Percentiles rank a stretch among this genome's conserved stretches.
These are phyloP conservation scores for Saturnispora serradocipensis DNA, from an alignment of 805 yeast genomes.

Conservation along the genomic window DNA sequence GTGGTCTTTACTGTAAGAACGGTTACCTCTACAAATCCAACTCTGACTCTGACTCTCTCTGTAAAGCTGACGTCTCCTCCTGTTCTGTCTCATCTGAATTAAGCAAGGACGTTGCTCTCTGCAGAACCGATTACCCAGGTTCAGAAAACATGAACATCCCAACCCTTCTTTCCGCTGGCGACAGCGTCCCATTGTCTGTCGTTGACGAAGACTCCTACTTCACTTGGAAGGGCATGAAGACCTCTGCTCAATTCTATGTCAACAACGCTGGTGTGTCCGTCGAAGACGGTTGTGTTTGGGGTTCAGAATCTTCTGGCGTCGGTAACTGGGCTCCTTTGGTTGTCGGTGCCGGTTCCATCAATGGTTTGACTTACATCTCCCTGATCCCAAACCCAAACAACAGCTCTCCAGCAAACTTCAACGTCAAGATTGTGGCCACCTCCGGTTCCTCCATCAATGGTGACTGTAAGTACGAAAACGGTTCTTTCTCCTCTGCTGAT, in stretches of 20 bases:
- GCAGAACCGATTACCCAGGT: constrained; percentile 79
- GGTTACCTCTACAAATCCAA: constrained; percentile 59
- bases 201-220: constrained; percentile 53
- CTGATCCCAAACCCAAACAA: constrained; percentile 76
- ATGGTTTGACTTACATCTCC: constrained; percentile 56
- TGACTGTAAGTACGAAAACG: constrained; percentile 71
- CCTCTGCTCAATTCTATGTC: constrained; percentile 68
- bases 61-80: constrained; percentile 54
- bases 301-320: constrained; percentile 44
- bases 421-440: constrained; percentile 69
- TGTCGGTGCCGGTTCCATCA: constrained; percentile 62
- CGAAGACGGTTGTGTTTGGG: constrained; percentile 69
- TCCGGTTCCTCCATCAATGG: constrained; percentile 62
- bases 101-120: constrained; percentile 47
- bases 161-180: constrained; percentile 50
- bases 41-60: constrained; percentile 40
- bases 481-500: constrained; percentile 60
- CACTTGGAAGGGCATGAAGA: constrained; percentile 52
- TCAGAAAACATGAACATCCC: constrained; percentile 75
- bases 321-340: constrained; percentile 80
- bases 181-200: constrained; percentile 42
- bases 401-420: constrained; percentile 47
- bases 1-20: constrained; percentile 53
- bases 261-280: constrained; percentile 67
- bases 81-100: constrained; percentile 48